These are phyloP conservation scores for Dioszegia crocea DNA, from an alignment of 768 basidiomycete species.

Conservation along the genomic window DNA sequence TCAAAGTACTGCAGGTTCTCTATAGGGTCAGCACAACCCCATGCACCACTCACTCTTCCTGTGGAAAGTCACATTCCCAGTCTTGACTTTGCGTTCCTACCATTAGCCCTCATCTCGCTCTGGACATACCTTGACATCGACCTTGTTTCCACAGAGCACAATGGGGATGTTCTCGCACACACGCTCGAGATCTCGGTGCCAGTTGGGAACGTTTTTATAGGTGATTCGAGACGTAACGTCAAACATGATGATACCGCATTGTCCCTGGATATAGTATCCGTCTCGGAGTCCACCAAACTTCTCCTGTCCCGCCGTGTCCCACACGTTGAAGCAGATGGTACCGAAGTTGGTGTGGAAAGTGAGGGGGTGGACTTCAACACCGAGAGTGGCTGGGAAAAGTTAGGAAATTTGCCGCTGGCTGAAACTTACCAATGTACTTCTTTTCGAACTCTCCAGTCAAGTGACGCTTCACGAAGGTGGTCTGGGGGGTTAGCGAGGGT, in stretches of 20 bases:
- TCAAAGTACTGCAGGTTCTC: slow-evolving; percentile 99
- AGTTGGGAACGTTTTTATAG: slow-evolving; percentile 99
- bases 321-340: slow-evolving; percentile 98
- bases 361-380: slow-evolving; percentile 98
- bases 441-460: slow-evolving; percentile 98
- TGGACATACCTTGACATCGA: slow-evolving; percentile 85
- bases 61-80: slow-evolving; percentile 97
- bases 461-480: slow-evolving; percentile 98
- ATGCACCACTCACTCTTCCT: slow-evolving; percentile 64
- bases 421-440: slow-evolving; percentile 86
- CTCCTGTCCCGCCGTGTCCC: slow-evolving; percentile 99
- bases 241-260: slow-evolving; percentile 99
- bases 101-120: neutral
- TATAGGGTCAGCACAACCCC: slow-evolving; percentile 5
- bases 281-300: slow-evolving; percentile 99
- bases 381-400: slow-evolving; percentile 74
- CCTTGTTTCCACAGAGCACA: slow-evolving; percentile 99
- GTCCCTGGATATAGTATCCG: slow-evolving; percentile 58
- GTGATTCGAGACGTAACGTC: slow-evolving; percentile 98
- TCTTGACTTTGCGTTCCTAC: slow-evolving; percentile 99
- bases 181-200: slow-evolving; percentile 96
- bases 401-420: neutral
- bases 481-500: slow-evolving; percentile 53
- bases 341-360: slow-evolving; percentile 97
- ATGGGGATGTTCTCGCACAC: slow-evolving; percentile 99